Conservation (phyloP, 2,329 filamentous ascomycete species). For the Cadophora malorum region DNA sequence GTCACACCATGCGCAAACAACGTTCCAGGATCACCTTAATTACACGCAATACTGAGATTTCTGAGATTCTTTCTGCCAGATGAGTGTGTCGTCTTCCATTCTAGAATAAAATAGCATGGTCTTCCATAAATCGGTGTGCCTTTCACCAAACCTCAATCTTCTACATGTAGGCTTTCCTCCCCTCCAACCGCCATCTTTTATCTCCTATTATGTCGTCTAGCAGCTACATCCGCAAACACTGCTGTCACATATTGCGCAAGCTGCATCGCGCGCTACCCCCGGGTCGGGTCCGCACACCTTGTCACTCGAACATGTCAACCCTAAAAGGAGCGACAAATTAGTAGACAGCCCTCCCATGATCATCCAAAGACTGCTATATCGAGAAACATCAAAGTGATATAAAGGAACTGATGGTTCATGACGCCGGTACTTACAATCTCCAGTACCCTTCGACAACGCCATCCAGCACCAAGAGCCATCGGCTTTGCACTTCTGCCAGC, state of each 20-base stretch:
- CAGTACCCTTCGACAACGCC: not conserved
- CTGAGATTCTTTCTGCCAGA: no score
- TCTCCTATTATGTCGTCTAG: not conserved
- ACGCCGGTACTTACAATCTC: no score
- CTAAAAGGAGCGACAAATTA: not conserved
- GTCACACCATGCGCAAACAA: no score
- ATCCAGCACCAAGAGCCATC: not conserved
- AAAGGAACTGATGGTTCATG: no score
- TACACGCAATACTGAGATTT: no score
- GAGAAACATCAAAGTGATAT: no score
- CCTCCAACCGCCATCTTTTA: not conserved
- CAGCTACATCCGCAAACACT: not conserved
- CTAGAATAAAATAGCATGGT: not conserved
- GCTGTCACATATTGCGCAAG: not conserved
- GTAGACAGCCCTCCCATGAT: no score
- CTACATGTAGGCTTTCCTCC: no score
- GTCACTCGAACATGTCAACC: not conserved
- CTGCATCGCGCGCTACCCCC: not conserved
- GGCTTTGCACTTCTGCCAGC: conserved; percentile 6
- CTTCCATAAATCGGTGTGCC: not conserved
- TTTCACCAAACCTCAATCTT: not conserved
- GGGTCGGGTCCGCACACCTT: not conserved
- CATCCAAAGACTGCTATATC: not conserved
- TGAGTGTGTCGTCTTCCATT: no score
- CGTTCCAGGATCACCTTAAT: no score